phyloP scores from a whole-genome alignment of 2,329 filamentous ascomycete species.

The Falciphora oryzae region DNA sequence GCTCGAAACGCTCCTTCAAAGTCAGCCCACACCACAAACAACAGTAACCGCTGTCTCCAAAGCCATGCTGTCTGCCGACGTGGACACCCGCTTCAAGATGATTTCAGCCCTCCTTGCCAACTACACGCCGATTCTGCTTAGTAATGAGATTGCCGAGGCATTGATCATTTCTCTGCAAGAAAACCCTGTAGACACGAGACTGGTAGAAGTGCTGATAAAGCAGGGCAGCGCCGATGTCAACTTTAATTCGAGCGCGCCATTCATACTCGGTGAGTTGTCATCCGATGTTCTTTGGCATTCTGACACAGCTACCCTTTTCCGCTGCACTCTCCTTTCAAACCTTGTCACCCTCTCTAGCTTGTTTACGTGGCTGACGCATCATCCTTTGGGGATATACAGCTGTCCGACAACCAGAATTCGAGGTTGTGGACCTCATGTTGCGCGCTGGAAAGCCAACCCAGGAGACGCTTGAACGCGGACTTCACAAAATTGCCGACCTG shows the following conservation, averaged over 20 bases:
- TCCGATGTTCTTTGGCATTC: too few relatives aligned
- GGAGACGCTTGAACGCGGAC: slow-evolving; percentile 35
- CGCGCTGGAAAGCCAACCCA: slow-evolving; percentile 38
- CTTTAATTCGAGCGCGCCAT: slow-evolving; percentile 35
- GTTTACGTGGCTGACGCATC: neutral
- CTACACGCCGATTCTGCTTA: slow-evolving; percentile 28
- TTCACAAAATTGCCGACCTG: slow-evolving; percentile 37
- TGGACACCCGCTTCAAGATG: slow-evolving; percentile 38
- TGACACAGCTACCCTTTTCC: neutral
- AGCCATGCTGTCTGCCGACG: slow-evolving; percentile 40
- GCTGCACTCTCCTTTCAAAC: too few relatives aligned
- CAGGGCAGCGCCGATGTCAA: slow-evolving; percentile 50
- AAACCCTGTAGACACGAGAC: slow-evolving; percentile 42
- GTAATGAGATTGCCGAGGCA: slow-evolving; percentile 35
- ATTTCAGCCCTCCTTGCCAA: slow-evolving; percentile 39
- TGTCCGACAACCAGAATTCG: slow-evolving; percentile 36
- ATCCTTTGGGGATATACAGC: slow-evolving; percentile 20
- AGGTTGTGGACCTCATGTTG: slow-evolving; percentile 42
- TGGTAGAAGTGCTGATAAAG: slow-evolving; percentile 43
- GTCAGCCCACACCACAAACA: slow-evolving; percentile 40
- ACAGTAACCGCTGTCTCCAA: slow-evolving; percentile 41
- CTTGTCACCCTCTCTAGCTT: neutral
- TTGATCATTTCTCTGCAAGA: slow-evolving; percentile 36
- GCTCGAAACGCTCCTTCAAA: slow-evolving; percentile 37
- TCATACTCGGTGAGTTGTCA: slow-evolving; percentile 29